Base-by-base conservation (phyloP, 148 eudicot genomes). In the Fagopyrum homotropicum region DNA sequence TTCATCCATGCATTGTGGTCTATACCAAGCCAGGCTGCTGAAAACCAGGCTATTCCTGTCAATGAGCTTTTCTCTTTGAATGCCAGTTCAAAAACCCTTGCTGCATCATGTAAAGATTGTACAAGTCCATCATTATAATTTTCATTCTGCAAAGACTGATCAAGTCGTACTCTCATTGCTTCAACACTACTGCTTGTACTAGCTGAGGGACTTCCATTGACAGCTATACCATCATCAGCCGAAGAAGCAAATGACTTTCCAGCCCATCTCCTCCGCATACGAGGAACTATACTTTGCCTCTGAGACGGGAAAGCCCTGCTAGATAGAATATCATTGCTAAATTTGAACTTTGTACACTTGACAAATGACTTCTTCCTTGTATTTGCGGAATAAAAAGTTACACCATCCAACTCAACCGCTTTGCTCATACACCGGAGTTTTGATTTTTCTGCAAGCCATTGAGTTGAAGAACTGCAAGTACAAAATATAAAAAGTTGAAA, bases 21-120 rank as follows among this genome's bases (percentile, higher is more conserved):
- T 78, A 85, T 83, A 55, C 98, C 97, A 82, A 90, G 85, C 98
- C 97, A 95, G 57, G 92, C 85, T 40, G 88, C 85, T 72, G 98
- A 84, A 88, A 95, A 95, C 98, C 96, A 95, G 48, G 96, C 85
- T 48, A 76, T 76, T 71, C 86, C 90, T 61, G 83, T 82, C 45
- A 74, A 61, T 9, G 87, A 85, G 66, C 82, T 88, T 69, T 83
- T 85, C 80, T 90, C 87, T 78, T 81, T 92, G 77, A 95, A 86
- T 72, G 91, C 89, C 78, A 92, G 80, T 83, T 95, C 97, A 85
- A 90, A 90, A 51, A 90, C 90, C 83, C 98, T 86, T 40, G 98
- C 92, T 40, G 97, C 89, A 78, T 95, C 98, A 83, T 92, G 89
- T 75, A 95, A 82, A 54, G 91, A 84, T 79, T 90, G 98, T 72